Percentiles rank a stretch among this genome's conserved stretches.
phyloP scores from a whole-genome alignment of 78 protist species.

The Cyanophora paradoxa region DNA sequence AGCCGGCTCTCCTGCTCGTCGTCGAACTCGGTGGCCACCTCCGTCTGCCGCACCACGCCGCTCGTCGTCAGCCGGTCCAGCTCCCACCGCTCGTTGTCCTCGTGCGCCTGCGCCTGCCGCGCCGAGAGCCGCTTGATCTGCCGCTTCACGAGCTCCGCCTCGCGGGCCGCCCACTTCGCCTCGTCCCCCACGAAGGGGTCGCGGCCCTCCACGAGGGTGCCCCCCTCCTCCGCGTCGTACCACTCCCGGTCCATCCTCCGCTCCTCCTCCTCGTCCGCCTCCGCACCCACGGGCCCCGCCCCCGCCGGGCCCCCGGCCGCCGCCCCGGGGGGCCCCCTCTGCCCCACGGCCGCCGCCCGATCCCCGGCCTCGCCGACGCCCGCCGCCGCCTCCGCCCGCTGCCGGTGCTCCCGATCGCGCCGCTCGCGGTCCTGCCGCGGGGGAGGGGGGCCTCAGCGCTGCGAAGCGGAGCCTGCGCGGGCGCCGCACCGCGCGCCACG shows the following conservation, averaged over 20 bases:
- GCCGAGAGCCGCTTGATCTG: background rate
- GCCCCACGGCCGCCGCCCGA: too few species aligned
- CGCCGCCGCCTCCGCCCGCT: too few species aligned
- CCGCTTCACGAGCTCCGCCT: background rate
- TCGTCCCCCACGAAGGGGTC: conserved; percentile 7
- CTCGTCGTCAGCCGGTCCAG: conserved; percentile 1
- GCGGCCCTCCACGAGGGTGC: background rate
- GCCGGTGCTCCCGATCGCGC: too few species aligned
- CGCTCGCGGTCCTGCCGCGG: too few species aligned
- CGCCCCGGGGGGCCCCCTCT: too few species aligned
- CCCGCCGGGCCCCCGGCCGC: too few species aligned
- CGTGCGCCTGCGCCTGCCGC: background rate
- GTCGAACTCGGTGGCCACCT: background rate
- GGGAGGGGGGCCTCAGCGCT: too few species aligned
- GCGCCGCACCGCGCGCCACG: too few species aligned
- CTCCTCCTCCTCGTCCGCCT: background rate
- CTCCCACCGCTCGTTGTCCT: conserved; percentile 7
- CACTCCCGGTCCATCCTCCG: background rate
- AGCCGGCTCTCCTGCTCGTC: conserved; percentile 28
- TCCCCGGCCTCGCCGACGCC: too few species aligned
- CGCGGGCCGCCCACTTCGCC: background rate
- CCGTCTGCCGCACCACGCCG: background rate
- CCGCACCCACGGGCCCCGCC: too few species aligned
- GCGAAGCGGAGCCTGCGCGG: too few species aligned
- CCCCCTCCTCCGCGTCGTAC: conserved; percentile 3